A percentile compares a stretch with the other conserved stretches of the same genome.
phyloP scores from a whole-genome alignment of 768 basidiomycete species.

The Trametes cingulata region DNA sequence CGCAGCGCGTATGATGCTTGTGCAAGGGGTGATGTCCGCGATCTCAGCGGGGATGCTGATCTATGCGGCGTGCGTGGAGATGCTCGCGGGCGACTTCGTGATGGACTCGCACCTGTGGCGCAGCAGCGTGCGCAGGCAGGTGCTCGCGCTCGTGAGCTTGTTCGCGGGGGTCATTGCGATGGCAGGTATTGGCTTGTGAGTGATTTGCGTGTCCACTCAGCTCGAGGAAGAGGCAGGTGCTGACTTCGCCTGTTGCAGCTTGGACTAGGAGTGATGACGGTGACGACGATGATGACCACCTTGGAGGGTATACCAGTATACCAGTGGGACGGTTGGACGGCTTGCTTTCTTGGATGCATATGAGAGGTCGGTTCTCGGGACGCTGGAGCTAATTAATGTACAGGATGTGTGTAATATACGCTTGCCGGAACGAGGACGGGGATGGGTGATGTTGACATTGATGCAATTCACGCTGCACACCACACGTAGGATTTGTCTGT shows the following conservation, averaged over 20 bases:
- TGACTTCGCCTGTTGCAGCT: not conserved
- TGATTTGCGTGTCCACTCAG: not conserved
- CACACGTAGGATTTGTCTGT: too few species aligned
- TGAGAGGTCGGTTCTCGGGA: not conserved
- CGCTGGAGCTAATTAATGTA: not conserved
- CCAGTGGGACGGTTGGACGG: not conserved
- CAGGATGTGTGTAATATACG: constrained; percentile 1
- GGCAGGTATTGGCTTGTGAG: constrained; percentile 33
- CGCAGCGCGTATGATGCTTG: constrained; percentile 51
- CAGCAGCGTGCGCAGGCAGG: constrained; percentile 42
- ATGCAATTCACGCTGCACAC: too few species aligned
- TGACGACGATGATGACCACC: not conserved
- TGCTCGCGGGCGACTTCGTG: constrained; percentile 85
- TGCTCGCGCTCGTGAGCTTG: constrained; percentile 59
- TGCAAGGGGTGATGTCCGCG: constrained; percentile 78
- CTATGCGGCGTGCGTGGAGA: constrained; percentile 82
- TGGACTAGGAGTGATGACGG: not conserved
- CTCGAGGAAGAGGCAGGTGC: too few species aligned
- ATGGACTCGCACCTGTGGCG: constrained; percentile 61
- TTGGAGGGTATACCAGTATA: not conserved
- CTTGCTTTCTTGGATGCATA: not conserved
- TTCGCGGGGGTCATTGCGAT: constrained; percentile 63
- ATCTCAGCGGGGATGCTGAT: constrained; percentile 83
- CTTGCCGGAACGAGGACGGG: not conserved
- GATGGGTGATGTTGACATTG: too few species aligned